A percentile compares a stretch with the other conserved stretches of the same genome.
Evolutionary conservation across 257 asterid genomes (phyloP).

Genomic region (Linaria vulgaris): DNA sequence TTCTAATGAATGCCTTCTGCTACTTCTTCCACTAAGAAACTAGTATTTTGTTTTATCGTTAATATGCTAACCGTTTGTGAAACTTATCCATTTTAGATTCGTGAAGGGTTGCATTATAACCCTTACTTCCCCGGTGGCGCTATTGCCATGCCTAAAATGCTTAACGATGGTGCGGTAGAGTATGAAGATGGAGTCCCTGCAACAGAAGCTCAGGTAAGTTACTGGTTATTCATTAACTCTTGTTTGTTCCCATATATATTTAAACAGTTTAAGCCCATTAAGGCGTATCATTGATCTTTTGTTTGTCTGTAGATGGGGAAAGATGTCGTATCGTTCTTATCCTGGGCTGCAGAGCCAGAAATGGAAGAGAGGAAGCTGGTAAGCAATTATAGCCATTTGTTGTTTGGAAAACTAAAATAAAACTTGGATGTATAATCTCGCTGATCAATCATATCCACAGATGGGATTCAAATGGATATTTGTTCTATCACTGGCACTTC

Average conservation of each 20-base stretch:
- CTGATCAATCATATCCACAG: slow-evolving; percentile 33
- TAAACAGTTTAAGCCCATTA: background rate
- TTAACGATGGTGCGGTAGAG: slow-evolving; percentile 76
- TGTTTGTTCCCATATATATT: background rate
- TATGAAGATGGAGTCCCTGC: slow-evolving; percentile 85
- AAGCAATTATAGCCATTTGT: slow-evolving; percentile 13
- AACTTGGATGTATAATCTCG: background rate
- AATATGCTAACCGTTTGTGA: slow-evolving; percentile 20
- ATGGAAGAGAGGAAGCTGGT: slow-evolving; percentile 90
- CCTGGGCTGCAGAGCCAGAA: slow-evolving; percentile 91
- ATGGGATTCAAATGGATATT: slow-evolving; percentile 90
- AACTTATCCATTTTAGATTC: slow-evolving; percentile 44
- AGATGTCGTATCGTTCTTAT: slow-evolving; percentile 62
- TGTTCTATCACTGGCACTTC: slow-evolving; percentile 72
- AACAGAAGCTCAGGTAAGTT: slow-evolving; percentile 70
- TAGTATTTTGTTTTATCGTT: background rate
- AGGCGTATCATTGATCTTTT: slow-evolving; percentile 1
- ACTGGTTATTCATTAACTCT: background rate
- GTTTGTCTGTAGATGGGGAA: slow-evolving; percentile 64
- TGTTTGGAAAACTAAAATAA: background rate
- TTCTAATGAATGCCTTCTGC: background rate
- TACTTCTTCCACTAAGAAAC: background rate
- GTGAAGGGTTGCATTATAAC: slow-evolving; percentile 78
- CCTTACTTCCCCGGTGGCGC: slow-evolving; percentile 90
- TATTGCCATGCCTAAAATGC: slow-evolving; percentile 90